Conservation (phyloP, 163 green algal species). For the Volvox carteri region DNA sequence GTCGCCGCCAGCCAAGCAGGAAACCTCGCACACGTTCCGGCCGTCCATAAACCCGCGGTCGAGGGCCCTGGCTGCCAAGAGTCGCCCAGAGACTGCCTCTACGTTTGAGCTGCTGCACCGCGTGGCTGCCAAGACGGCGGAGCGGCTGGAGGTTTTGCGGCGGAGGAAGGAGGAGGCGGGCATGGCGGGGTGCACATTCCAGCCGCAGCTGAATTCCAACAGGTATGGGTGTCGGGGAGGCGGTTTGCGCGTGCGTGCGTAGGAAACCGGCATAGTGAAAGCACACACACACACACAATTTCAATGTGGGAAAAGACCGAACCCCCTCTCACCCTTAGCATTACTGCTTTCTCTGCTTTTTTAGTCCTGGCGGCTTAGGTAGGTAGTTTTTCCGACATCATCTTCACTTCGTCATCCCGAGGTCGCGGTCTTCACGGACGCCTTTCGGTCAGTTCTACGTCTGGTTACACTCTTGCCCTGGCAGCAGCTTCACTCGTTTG, state of each 20-base stretch:
- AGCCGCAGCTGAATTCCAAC: constrained; percentile 70
- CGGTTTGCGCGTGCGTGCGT: neutral
- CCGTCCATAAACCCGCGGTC: constrained; percentile 71
- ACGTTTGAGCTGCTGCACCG: constrained; percentile 68
- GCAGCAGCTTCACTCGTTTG: too few species aligned
- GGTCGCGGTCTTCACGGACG: too few species aligned
- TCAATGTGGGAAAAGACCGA: too few species aligned
- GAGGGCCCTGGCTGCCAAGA: constrained; percentile 66
- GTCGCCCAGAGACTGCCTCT: constrained; percentile 61
- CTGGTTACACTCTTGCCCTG: too few species aligned
- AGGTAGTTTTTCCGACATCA: too few species aligned
- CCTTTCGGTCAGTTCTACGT: too few species aligned
- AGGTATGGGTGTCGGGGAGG: neutral
- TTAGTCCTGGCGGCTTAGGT: too few species aligned
- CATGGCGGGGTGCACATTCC: constrained; percentile 78
- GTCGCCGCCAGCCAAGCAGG: constrained; percentile 64
- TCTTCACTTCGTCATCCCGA: too few species aligned
- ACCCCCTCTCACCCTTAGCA: too few species aligned
- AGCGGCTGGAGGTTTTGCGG: constrained; percentile 65
- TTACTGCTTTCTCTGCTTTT: too few species aligned
- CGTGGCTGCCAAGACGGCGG: constrained; percentile 49
- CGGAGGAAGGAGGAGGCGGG: constrained; percentile 62
- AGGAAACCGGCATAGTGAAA: too few species aligned
- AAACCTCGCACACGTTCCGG: constrained; percentile 67
- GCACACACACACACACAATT: too few species aligned